Evolutionary conservation across 441 rosid genomes (phyloP), one percentile per base, ranked within the genome.

Genomic region (Hura crepitans): DNA sequence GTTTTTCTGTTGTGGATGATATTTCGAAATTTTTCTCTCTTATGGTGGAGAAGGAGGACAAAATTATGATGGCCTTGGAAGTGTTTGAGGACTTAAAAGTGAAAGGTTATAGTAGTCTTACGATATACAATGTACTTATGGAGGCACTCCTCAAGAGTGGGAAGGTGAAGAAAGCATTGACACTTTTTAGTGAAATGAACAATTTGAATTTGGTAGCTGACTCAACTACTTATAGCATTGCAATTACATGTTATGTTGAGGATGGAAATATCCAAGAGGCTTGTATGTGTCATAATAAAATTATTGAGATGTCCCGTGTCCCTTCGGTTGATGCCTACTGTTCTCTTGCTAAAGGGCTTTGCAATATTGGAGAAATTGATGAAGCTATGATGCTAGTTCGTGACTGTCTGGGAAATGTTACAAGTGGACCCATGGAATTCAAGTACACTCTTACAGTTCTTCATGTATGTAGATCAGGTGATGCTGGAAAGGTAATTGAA

Each of bases 301-400:
- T 91, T 76, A 80, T 85, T 45, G 90, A 85, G 78, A 82, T 88
- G 92, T 82, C 84, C 6, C 72, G 81, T 68, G 75, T 90, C 74
- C 97, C 91, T 57, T 85, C 94, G 43, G 55, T 85, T 45, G 82
- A 83, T 75, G 91, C 97, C 31, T 94, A 92, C 73, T 51, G 68
- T 71, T 85, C 88, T 75, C 89, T 94, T 10, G 84, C 89, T 37
- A 81, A 62, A 81, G 94, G 92, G 64, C 90, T 94, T 27, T 82
- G 96, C 84, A 81, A 73, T 74, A 81, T 84, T 30, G 91, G 98
- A 71, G 97, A 92, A 84, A 87, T 87, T 11, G 96, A 94, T 77
- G 91, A 86, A 1, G 85, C 87, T 51, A 86, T 90, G 90, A 79
- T 86, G 89, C 83, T 94, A 53, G 91, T 92, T 56, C 87, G 92